These are phyloP conservation scores for Exophiala dermatitidis DNA, from an alignment of 2,329 filamentous ascomycete genomes.

Conservation along the genomic window DNA sequence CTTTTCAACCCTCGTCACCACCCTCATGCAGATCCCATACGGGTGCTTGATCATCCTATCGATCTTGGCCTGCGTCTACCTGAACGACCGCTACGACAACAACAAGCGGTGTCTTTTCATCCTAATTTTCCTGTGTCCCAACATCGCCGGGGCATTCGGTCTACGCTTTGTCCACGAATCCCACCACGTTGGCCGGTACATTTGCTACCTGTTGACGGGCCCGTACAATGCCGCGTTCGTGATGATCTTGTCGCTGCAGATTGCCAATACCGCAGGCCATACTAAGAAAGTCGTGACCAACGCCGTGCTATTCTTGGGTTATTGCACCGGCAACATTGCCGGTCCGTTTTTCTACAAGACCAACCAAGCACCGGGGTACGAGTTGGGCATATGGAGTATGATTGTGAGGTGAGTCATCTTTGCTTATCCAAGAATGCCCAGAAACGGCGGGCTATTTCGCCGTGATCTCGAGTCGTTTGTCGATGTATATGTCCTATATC, in stretches of 20 bases:
- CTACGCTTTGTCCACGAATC: conserved; percentile 48
- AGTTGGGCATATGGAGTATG: conserved; percentile 51
- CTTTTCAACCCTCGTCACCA: conserved; percentile 33
- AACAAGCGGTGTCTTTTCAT: conserved; percentile 49
- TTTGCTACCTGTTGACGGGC: conserved; percentile 53
- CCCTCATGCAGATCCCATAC: conserved; percentile 35
- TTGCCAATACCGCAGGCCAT: conserved; percentile 46
- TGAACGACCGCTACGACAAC: conserved; percentile 42
- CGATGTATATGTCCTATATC: too few species aligned
- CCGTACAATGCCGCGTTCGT: conserved; percentile 51
- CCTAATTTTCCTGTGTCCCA: conserved; percentile 52
- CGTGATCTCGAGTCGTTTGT: too few species aligned
- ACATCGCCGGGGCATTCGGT: conserved; percentile 53
- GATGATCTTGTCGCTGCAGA: conserved; percentile 42
- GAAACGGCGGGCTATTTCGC: too few species aligned
- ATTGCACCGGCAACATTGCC: conserved; percentile 55
- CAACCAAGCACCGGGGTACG: conserved; percentile 46
- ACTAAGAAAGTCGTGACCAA: conserved; percentile 61
- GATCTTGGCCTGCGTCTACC: conserved; percentile 43
- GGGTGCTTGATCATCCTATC: conserved; percentile 45
- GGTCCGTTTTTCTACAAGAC: conserved; percentile 57
- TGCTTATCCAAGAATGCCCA: too few species aligned
- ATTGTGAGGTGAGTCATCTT: conserved; percentile 38
- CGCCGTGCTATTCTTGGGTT: conserved; percentile 53
- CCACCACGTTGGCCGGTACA: conserved; percentile 48